Conservation (phyloP, 768 basidiomycete genomes). For the Russula emetica region DNA sequence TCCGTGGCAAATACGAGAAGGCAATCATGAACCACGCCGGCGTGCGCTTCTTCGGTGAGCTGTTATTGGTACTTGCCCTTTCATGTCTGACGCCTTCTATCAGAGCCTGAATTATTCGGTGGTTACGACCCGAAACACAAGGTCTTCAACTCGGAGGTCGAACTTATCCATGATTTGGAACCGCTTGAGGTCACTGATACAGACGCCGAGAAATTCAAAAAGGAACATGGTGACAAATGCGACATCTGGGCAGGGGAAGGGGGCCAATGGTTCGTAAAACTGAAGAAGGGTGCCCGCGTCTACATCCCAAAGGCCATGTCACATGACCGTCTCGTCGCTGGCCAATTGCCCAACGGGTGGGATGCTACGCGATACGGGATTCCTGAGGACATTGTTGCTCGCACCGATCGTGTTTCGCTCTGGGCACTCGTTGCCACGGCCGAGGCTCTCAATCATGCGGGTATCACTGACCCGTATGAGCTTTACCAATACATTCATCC, state of each 20-base stretch:
- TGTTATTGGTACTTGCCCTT: neutral
- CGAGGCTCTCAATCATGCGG: slow-evolving; percentile 94
- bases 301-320: slow-evolving; percentile 92
- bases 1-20: slow-evolving; percentile 89
- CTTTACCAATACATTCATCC: slow-evolving; percentile 96
- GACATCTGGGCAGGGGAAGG: slow-evolving; percentile 90
- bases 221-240: slow-evolving; percentile 93
- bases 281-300: slow-evolving; percentile 96
- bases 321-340: slow-evolving; percentile 92
- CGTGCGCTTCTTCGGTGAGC: slow-evolving; percentile 84
- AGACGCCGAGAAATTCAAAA: slow-evolving; percentile 93
- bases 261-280: slow-evolving; percentile 96
- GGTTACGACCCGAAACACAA: slow-evolving; percentile 99
- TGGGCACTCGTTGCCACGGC: slow-evolving; percentile 95
- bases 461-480: slow-evolving; percentile 97
- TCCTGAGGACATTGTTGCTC: slow-evolving; percentile 91
- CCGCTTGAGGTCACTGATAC: slow-evolving; percentile 88
- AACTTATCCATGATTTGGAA: slow-evolving; percentile 94
- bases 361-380: slow-evolving; percentile 94
- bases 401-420: slow-evolving; percentile 86
- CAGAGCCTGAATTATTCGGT: slow-evolving; percentile 96
- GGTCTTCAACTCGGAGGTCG: slow-evolving; percentile 94
- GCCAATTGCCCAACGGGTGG: slow-evolving; percentile 98
- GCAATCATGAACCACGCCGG: slow-evolving; percentile 89
- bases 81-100: neutral